Conservation (phyloP, 2,329 filamentous ascomycete species). For the Colletotrichum sp. region DNA sequence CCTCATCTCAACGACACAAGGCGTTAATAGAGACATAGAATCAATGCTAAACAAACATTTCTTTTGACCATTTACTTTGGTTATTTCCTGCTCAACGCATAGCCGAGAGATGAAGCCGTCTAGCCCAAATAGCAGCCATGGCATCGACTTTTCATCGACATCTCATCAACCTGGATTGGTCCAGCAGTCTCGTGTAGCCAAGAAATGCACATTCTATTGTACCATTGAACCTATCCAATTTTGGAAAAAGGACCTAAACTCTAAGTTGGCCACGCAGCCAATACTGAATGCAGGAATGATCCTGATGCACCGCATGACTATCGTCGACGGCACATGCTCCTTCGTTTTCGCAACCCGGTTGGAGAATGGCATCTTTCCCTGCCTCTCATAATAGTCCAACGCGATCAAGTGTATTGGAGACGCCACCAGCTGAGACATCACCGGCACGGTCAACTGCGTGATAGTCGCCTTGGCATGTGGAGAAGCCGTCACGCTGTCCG, state of each 20-base stretch:
- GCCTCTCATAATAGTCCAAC: constrained; percentile 22
- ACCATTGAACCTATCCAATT: neutral
- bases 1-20: constrained; percentile 46
- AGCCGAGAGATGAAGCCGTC: neutral
- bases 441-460: constrained; percentile 32
- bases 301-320: constrained; percentile 29
- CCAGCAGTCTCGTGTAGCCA: neutral
- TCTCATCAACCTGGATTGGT: neutral
- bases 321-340: constrained; percentile 28
- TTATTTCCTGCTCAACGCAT: fast-evolving
- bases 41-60: neutral
- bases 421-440: constrained; percentile 32
- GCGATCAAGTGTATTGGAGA: constrained; percentile 34
- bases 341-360: constrained; percentile 26
- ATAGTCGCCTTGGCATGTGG: constrained; percentile 30
- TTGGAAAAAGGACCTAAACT: neutral
- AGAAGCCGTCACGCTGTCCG: constrained; percentile 26
- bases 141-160: neutral
- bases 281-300: constrained; percentile 36
- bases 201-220: neutral
- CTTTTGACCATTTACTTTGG: too few species aligned
- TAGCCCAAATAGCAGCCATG: neutral
- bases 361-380: constrained; percentile 19
- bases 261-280: constrained; percentile 31
- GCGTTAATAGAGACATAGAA: neutral